Evolutionary conservation across 805 yeast species (phyloP).

Genomic region (Candida tibetensis): DNA sequence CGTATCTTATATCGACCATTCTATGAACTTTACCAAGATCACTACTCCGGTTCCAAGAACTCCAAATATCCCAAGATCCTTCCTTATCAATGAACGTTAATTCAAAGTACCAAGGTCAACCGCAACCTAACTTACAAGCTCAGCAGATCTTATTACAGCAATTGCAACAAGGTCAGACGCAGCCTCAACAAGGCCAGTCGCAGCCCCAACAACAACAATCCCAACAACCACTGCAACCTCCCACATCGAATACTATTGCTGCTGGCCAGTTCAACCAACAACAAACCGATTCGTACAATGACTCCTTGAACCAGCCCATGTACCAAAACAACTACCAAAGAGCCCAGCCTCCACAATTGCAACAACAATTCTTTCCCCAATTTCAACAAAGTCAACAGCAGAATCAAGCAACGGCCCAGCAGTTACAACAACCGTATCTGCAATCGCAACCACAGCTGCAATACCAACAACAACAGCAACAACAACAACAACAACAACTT

Average conservation of each 20-base stretch:
- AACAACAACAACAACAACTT: conserved; percentile 18
- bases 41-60: neutral
- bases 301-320: conserved; percentile 26
- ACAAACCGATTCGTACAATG: conserved; percentile 26
- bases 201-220: conserved; percentile 4
- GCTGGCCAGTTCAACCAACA: conserved; percentile 11
- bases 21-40: neutral
- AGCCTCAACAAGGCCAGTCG: conserved; percentile 12
- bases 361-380: conserved; percentile 22
- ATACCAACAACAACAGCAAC: conserved; percentile 13
- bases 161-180: conserved; percentile 37
- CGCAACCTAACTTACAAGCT: conserved; percentile 36
- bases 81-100: conserved; percentile 16
- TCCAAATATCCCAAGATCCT: neutral
- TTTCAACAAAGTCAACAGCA: conserved; percentile 25
- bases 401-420: conserved; percentile 13
- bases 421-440: conserved; percentile 20
- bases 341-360: conserved; percentile 25
- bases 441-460: conserved; percentile 14
- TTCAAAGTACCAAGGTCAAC: conserved; percentile 23
- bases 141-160: conserved; percentile 44
- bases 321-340: conserved; percentile 39
- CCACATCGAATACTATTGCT: conserved; percentile 22
- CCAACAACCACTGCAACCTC: conserved; percentile 22
- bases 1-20: neutral